A percentile compares a stretch with the other conserved stretches of the same genome.
These are phyloP conservation scores for Eucalyptus cladocalyx DNA, from an alignment of 345 rosid species.

Conservation along the genomic window DNA sequence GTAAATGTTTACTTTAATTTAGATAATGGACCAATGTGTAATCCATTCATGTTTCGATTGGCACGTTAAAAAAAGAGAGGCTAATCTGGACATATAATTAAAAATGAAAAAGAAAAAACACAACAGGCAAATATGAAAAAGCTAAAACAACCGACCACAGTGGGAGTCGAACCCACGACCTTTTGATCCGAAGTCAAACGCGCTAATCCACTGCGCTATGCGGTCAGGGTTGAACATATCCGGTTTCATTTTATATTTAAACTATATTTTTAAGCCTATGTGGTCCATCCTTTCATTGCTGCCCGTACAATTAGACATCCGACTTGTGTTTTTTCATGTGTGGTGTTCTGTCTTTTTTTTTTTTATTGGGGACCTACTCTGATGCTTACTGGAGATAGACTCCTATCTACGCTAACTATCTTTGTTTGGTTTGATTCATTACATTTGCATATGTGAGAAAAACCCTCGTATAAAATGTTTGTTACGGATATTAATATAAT, in stretches of 20 bases:
- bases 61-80: fast-evolving
- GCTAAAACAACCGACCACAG: background rate
- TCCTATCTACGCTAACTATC: no score
- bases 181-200: conserved; percentile 43
- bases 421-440: no score
- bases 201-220: conserved; percentile 54
- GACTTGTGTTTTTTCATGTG: no score
- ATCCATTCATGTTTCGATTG: background rate
- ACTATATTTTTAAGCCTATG: fast-evolving
- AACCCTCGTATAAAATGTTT: no score
- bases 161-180: conserved; percentile 45
- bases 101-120: background rate
- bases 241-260: fast-evolving
- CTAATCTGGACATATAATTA: background rate
- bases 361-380: no score
- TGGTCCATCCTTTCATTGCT: no score
- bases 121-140: background rate
- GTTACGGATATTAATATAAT: no score
- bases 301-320: no score
- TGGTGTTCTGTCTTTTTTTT: no score
- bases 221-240: fast-evolving
- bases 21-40: background rate
- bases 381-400: no score
- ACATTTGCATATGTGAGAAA: no score
- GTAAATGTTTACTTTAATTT: background rate